A percentile compares a stretch with the other conserved stretches of the same genome.
These are phyloP conservation scores for Dactylellina cionopaga DNA, from an alignment of 2,329 filamentous ascomycete genomes.

Conservation along the genomic window DNA sequence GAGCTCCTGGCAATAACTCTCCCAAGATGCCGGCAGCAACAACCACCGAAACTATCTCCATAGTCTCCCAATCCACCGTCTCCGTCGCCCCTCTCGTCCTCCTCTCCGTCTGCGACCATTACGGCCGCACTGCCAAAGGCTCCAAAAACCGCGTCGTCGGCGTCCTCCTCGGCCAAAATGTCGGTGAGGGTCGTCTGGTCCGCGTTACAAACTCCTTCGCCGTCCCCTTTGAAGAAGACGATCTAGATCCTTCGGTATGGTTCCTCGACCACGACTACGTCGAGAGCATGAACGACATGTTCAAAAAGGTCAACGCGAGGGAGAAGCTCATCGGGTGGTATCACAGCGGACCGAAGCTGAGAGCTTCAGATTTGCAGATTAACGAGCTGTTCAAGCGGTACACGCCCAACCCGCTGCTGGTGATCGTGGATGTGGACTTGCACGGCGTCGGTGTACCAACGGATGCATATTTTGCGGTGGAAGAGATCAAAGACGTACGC, in stretches of 20 bases:
- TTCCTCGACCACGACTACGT: constrained; percentile 99
- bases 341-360: constrained; percentile 95
- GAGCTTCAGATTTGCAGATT: constrained; percentile 96
- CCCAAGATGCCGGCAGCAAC: constrained; percentile 46
- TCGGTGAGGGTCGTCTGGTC: constrained; percentile 81
- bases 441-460: constrained; percentile 98
- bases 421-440: constrained; percentile 98
- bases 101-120: constrained; percentile 97
- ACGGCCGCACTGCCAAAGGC: constrained; percentile 90
- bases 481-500: constrained; percentile 98
- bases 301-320: constrained; percentile 99
- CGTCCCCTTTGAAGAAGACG: constrained; percentile 98
- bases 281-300: constrained; percentile 99
- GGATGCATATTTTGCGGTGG: constrained; percentile 98
- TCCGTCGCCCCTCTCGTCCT: constrained; percentile 97
- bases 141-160: constrained; percentile 90
- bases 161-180: constrained; percentile 92
- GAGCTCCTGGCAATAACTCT: background rate
- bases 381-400: constrained; percentile 99
- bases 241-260: constrained; percentile 98
- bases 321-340: constrained; percentile 99
- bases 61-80: constrained; percentile 70
- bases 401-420: constrained; percentile 92
- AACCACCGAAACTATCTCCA: constrained; percentile 49
- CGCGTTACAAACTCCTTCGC: constrained; percentile 99